A percentile compares a stretch with the other conserved stretches of the same genome.
phyloP scores from a whole-genome alignment of 768 basidiomycete species.

The Suillus spraguei region DNA sequence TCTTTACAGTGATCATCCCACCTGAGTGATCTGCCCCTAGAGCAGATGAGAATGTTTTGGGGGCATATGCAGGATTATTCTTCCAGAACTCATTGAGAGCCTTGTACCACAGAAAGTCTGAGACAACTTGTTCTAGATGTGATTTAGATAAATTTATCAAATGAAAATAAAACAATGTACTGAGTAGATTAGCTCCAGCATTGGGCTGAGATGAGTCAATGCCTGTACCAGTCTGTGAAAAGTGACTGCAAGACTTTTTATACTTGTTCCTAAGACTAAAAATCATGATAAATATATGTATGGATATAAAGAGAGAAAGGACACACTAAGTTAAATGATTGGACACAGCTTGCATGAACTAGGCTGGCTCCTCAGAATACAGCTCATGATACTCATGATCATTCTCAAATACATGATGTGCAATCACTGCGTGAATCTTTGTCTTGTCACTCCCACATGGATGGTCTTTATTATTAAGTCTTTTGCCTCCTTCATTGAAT shows the following conservation, averaged over 20 bases:
- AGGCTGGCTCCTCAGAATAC: not conserved
- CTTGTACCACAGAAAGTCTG: too few relatives aligned
- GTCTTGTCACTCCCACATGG: not conserved
- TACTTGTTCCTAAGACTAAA: constrained; percentile 2
- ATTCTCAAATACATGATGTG: not conserved
- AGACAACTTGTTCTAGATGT: too few relatives aligned
- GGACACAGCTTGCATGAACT: not conserved
- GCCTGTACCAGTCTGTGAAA: not conserved
- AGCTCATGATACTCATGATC: not conserved
- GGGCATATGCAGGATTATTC: not conserved
- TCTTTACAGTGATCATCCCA: not conserved
- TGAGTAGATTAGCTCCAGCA: too few relatives aligned
- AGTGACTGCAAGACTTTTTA: not conserved
- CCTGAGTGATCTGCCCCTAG: not conserved
- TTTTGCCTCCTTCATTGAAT: too few relatives aligned
- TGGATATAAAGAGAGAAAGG: not conserved
- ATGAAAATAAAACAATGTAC: too few relatives aligned
- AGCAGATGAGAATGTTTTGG: not conserved
- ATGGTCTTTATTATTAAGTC: too few relatives aligned
- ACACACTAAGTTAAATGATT: not conserved
- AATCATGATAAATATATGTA: not conserved
- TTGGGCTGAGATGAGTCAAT: not conserved
- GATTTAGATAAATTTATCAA: too few relatives aligned
- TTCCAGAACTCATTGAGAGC: too few relatives aligned
- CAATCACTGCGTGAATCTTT: not conserved